Conservation (phyloP, 805 yeast species). For the Sugiyamaella marilandica region DNA sequence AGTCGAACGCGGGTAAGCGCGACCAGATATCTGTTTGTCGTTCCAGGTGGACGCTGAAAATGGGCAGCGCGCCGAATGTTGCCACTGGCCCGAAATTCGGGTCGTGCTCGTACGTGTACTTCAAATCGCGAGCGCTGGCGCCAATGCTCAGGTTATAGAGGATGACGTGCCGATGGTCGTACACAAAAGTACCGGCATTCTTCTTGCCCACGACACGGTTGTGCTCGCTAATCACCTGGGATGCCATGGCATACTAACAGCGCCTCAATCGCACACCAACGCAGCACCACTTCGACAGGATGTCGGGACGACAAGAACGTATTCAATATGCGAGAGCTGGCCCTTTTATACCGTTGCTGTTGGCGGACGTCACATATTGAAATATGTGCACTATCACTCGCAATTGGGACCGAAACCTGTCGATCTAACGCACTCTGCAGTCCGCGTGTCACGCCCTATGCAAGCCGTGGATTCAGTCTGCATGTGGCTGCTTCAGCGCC, state of each 20-base stretch:
- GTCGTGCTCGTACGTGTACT: constrained; percentile 73
- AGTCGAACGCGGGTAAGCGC: constrained; percentile 76
- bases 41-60: constrained; percentile 46
- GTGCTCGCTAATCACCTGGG: not conserved
- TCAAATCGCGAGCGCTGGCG: constrained; percentile 68
- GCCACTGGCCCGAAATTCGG: constrained; percentile 80
- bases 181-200: constrained; percentile 46
- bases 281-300: too few relatives aligned
- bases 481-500: too few relatives aligned
- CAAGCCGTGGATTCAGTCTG: too few relatives aligned
- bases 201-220: constrained; percentile 44
- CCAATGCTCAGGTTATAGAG: constrained; percentile 89
- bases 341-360: too few relatives aligned
- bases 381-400: too few relatives aligned
- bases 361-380: too few relatives aligned
- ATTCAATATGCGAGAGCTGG: too few relatives aligned
- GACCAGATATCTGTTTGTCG: constrained; percentile 38
- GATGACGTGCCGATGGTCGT: constrained; percentile 65
- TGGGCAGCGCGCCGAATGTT: constrained; percentile 84
- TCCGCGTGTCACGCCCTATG: too few relatives aligned
- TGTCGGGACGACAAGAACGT: too few relatives aligned
- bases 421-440: too few relatives aligned
- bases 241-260: not conserved
- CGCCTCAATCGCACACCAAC: too few relatives aligned
- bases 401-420: too few relatives aligned